These are phyloP conservation scores for Aegilops bicornis DNA, from an alignment of 176 grass and related monocot species.

Conservation along the genomic window DNA sequence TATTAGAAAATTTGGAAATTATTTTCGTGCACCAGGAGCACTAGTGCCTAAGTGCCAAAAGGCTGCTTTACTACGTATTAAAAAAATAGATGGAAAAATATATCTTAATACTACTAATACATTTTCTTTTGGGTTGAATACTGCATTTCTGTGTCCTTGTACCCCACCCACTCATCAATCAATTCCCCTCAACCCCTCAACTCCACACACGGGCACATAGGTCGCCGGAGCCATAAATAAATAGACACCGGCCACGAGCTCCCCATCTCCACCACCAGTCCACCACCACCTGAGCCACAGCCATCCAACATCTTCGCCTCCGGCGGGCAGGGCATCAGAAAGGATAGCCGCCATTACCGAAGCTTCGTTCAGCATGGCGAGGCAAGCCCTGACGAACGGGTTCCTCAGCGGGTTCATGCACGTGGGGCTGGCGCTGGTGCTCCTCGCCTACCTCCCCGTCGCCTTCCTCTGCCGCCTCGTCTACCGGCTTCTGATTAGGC, in stretches of 20 bases:
- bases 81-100: too few relatives aligned
- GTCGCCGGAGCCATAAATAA: conserved; percentile 16
- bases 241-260: background rate
- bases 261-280: background rate
- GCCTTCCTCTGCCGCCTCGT: conserved; percentile 48
- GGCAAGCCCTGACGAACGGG: conserved; percentile 34
- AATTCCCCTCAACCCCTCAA: background rate
- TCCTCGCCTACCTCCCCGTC: conserved; percentile 65
- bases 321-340: background rate
- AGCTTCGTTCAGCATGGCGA: conserved; percentile 1
- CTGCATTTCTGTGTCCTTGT: background rate
- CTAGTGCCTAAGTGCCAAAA: too few relatives aligned
- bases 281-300: background rate
- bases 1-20: too few relatives aligned
- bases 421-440: conserved; percentile 43
- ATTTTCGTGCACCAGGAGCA: too few relatives aligned
- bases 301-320: background rate
- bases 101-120: too few relatives aligned
- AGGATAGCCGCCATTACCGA: background rate
- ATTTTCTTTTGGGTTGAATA: too few relatives aligned
- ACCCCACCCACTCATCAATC: conserved; percentile 30
- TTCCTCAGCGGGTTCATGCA: conserved; percentile 57
- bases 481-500: conserved; percentile 36
- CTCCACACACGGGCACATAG: background rate
- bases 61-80: too few relatives aligned